Base-by-base conservation (phyloP, 805 yeast genomes). In the Citeromyces nyonsensis region DNA sequence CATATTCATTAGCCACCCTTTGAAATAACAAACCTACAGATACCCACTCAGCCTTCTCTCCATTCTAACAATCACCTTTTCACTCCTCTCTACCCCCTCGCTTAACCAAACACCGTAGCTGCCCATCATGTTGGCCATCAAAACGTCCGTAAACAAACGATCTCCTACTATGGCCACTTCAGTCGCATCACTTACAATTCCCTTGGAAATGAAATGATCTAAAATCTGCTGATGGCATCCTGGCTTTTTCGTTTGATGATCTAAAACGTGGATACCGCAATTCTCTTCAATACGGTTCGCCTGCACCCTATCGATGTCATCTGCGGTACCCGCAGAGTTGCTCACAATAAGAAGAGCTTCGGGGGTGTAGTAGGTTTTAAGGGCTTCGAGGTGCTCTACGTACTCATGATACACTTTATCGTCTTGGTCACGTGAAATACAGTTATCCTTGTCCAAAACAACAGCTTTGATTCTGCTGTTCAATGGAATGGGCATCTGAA, bases 71-170 rank as follows among this genome's bases (percentile, higher is more conserved):
- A 74, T 62, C 10, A 62, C 29, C 35, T 67, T 63, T 15, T 61
- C 51, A 2, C 79, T 66, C 29, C 57, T 51, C 35, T 56, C 57
- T 4, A 85, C 94, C 4, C 97, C 97, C 15, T 73, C 73, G 33
- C 66, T 59, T 2, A 91, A 47, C 95, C 97, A 91, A 3, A 84
- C 63, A 0, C 88, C 81, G 52, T 72, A 69, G 0, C 91, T 61
- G 0, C 94, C 94, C 94, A 88, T 84, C 62, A 75, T 61, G 44
- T 91, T 88, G 12, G 96, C 95, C 94, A 91, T 81, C 33, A 86
- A 55, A 34, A 91, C 68, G 51, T 91, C 98, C 0, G 98, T 91
- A 54, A 85, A 73, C 15, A 91, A 61, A 26, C 98, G 57, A 44
- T 91, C 98, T 0, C 98, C 98, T 8, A 91, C 69, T 5, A 91